Conservation (phyloP, 1,139 yeast genomes). For the Candida tetrigidarum region DNA sequence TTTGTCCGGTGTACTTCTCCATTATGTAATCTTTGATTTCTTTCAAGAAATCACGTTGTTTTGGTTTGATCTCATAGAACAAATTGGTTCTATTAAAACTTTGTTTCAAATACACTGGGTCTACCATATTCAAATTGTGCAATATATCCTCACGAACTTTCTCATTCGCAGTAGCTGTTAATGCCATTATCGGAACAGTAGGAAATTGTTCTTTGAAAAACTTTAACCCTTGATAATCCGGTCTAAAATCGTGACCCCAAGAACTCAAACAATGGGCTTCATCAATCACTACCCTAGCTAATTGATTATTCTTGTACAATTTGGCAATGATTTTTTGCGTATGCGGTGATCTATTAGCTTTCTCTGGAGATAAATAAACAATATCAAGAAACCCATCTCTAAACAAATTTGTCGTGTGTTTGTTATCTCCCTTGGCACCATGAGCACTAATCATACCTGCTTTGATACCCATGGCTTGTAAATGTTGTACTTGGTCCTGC, state of each 20-base stretch:
- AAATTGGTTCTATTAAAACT: constrained; percentile 92
- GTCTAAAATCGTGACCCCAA: constrained; percentile 99
- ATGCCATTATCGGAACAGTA: constrained; percentile 88
- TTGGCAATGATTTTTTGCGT: constrained; percentile 66
- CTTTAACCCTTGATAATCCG: constrained; percentile 86
- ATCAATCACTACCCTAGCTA: constrained; percentile 92
- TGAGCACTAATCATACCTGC: constrained; percentile 93
- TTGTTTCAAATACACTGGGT: constrained; percentile 63
- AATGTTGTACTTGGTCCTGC: constrained; percentile 96
- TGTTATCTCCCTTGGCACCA: constrained; percentile 66
- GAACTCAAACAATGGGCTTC: constrained; percentile 99
- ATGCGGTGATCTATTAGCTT: constrained; percentile 78
- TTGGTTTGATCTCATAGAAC: constrained; percentile 74
- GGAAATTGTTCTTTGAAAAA: constrained; percentile 77
- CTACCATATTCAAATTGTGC: constrained; percentile 64
- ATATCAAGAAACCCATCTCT: constrained; percentile 70
- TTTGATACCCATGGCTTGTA: constrained; percentile 63
- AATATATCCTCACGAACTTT: constrained; percentile 87
- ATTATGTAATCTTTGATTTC: constrained; percentile 64
- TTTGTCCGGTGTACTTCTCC: constrained; percentile 54
- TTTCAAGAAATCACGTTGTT: constrained; percentile 58
- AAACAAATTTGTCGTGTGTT: constrained; percentile 64
- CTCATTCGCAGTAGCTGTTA: constrained; percentile 97
- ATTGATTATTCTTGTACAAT: constrained; percentile 54
- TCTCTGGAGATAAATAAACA: constrained; percentile 93